A percentile compares a stretch with the other conserved stretches of the same genome.
Conservation (phyloP, 495 filamentous ascomycete species). For the Aspergillus affinis region DNA sequence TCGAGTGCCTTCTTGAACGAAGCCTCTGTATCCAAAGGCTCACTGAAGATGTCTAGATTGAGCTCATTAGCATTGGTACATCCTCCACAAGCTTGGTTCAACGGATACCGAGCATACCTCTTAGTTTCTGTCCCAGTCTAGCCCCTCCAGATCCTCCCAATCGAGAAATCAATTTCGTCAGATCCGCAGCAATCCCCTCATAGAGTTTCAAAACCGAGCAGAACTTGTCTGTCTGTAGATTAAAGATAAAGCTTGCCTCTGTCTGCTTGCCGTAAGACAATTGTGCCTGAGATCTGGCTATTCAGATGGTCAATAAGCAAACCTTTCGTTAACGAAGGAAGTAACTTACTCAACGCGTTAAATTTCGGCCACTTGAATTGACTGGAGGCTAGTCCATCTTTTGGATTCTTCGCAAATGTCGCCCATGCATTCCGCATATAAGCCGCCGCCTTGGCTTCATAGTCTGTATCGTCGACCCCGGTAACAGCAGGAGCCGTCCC, state of each 20-base stretch:
- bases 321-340: not conserved
- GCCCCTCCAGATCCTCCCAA: not conserved
- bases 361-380: slow-evolving; percentile 8
- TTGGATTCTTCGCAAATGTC: slow-evolving; percentile 46
- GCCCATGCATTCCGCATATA: slow-evolving; percentile 46
- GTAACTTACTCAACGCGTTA: slow-evolving; percentile 1
- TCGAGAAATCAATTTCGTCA: not conserved
- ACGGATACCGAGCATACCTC: not conserved
- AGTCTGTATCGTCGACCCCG: slow-evolving; percentile 8
- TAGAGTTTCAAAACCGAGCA: slow-evolving; percentile 2
- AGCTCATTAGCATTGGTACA: not conserved
- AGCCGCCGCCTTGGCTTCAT: slow-evolving; percentile 11
- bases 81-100: not conserved
- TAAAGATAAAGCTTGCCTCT: slow-evolving; percentile 3
- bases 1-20: not conserved
- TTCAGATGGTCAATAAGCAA: not conserved
- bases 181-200: not conserved
- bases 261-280: slow-evolving; percentile 6
- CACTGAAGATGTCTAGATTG: not conserved
- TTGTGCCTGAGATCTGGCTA: slow-evolving; percentile 6
- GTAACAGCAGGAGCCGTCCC: slow-evolving; percentile 27
- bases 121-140: not conserved
- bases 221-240: slow-evolving; percentile 8
- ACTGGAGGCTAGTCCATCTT: slow-evolving; percentile 25
- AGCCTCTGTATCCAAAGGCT: not conserved